Conservation (phyloP, 2,329 filamentous ascomycete species). For the Lachnellula subtilissima region DNA sequence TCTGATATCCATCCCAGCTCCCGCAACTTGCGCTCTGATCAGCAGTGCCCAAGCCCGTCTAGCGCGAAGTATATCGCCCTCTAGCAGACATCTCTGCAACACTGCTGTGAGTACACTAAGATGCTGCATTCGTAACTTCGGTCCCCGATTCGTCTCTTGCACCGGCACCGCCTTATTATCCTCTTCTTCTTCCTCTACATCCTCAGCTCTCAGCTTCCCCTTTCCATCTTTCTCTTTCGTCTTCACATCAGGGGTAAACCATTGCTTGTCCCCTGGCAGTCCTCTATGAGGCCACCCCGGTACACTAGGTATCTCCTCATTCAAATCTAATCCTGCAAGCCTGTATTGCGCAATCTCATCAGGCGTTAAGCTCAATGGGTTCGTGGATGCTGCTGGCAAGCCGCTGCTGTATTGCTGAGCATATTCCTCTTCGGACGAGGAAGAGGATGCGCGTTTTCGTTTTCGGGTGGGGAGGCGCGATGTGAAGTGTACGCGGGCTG, state of each 20-base stretch:
- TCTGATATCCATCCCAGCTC: conserved; percentile 61
- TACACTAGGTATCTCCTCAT: conserved; percentile 39
- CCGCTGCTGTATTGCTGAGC: background rate
- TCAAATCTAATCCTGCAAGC: conserved; percentile 47
- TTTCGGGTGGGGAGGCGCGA: conserved; percentile 15
- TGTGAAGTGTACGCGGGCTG: conserved; percentile 8
- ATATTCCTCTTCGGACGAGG: conserved; percentile 12
- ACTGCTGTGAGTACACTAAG: conserved; percentile 63
- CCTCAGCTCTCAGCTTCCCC: background rate
- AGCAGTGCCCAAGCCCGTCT: conserved; percentile 71
- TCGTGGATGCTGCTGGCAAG: conserved; percentile 33
- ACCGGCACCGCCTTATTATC: background rate
- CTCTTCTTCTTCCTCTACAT: conserved; percentile 5
- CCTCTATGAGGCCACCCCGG: conserved; percentile 50
- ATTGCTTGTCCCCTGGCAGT: conserved; percentile 24
- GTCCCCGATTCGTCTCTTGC: conserved; percentile 8
- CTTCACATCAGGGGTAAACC: background rate
- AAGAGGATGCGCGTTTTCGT: conserved; percentile 18
- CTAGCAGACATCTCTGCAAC: conserved; percentile 66
- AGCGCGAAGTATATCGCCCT: conserved; percentile 67
- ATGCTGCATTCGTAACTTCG: conserved; percentile 46
- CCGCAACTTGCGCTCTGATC: conserved; percentile 53
- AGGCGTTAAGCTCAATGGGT: conserved; percentile 52
- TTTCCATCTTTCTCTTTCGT: background rate
- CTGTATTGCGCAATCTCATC: conserved; percentile 48